A percentile compares a stretch with the other conserved stretches of the same genome.
Conservation (phyloP, 2,329 filamentous ascomycete species). For the Sporothrix inflata region DNA sequence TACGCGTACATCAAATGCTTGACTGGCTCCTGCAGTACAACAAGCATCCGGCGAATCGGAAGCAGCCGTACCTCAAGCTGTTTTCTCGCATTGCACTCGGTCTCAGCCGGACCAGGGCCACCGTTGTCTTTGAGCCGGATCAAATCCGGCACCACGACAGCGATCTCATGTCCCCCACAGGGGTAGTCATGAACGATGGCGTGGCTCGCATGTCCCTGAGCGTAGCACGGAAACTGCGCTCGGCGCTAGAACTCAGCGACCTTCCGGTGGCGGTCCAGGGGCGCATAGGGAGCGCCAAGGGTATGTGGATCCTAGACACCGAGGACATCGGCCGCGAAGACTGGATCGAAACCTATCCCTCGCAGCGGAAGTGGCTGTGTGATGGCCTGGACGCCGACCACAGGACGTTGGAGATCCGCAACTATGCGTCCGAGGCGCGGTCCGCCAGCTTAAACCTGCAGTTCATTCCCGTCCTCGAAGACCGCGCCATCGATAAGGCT, state of each 20-base stretch:
- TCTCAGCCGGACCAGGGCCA: conserved; percentile 55
- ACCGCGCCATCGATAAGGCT: conserved; percentile 54
- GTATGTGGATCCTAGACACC: conserved; percentile 70
- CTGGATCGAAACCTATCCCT: conserved; percentile 69
- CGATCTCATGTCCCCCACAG: conserved; percentile 47
- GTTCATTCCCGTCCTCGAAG: conserved; percentile 68
- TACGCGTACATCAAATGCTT: conserved; percentile 48
- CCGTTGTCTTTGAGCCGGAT: conserved; percentile 48
- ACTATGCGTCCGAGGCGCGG: conserved; percentile 50
- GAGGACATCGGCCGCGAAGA: conserved; percentile 49
- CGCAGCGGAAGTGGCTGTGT: conserved; percentile 70
- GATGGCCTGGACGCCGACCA: conserved; percentile 53
- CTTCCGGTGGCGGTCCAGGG: conserved; percentile 69
- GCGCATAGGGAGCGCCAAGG: conserved; percentile 73
- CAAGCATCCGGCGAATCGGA: conserved; percentile 46
- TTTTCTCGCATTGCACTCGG: conserved; percentile 61
- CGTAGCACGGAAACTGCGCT: conserved; percentile 58
- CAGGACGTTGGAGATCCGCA: conserved; percentile 67
- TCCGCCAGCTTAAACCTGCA: conserved; percentile 66
- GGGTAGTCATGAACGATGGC: conserved; percentile 66
- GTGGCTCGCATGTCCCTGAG: conserved; percentile 66
- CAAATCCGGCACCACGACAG: conserved; percentile 49
- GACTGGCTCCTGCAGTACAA: conserved; percentile 54
- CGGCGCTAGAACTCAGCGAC: conserved; percentile 53
- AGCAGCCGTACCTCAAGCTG: conserved; percentile 57